These are phyloP conservation scores for Nowakowskiella sp. DNA, from an alignment of 192 early-diverging fungal genomes.

Conservation along the genomic window DNA sequence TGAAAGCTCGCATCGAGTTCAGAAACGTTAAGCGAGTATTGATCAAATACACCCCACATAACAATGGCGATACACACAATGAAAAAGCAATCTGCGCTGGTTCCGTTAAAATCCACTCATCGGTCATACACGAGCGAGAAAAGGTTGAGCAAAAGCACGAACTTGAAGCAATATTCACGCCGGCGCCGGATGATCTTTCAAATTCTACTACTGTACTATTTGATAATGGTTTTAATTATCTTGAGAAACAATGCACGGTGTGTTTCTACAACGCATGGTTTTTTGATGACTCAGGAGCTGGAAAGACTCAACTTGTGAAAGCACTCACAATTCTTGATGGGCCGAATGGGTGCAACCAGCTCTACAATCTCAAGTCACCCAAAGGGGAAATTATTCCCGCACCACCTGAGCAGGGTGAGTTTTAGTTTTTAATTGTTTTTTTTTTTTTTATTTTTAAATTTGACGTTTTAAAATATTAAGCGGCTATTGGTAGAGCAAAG, in stretches of 20 bases:
- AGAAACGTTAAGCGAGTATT: background rate
- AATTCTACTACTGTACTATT: background rate
- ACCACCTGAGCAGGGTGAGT: background rate
- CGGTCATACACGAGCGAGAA: background rate
- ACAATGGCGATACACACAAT: background rate
- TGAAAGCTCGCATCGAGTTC: background rate
- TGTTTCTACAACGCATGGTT: slow-evolving; percentile 1
- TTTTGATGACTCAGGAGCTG: background rate
- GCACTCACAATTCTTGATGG: background rate
- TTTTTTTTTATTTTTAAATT: background rate
- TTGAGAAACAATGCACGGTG: background rate
- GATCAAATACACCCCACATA: background rate
- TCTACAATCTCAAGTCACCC: background rate
- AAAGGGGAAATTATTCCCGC: background rate
- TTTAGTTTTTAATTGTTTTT: background rate
- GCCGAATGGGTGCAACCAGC: background rate
- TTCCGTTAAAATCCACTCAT: background rate
- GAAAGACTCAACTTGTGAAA: background rate
- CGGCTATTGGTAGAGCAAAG: background rate
- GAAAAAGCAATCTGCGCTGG: background rate
- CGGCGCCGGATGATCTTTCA: background rate
- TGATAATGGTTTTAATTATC: background rate
- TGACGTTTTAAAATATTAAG: background rate
- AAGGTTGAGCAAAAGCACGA: background rate
- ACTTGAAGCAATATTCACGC: background rate